phyloP scores from a whole-genome alignment of 495 filamentous ascomycete genomes.

The Pseudoneurospora amorphoporcata region DNA sequence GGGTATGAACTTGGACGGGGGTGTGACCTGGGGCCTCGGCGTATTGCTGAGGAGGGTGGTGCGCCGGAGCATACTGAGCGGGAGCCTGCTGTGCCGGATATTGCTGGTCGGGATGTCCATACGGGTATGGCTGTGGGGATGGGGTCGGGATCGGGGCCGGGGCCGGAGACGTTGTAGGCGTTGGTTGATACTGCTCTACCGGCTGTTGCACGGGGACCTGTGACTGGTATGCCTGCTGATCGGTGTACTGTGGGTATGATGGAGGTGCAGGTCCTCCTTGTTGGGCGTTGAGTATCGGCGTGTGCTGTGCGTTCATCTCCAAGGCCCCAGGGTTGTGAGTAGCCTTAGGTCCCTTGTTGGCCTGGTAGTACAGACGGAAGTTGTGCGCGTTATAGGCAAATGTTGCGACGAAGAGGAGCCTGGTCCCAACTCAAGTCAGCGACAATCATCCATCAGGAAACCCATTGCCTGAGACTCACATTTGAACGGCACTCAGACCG shows the following conservation, averaged over 20 bases:
- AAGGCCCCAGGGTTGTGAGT: constrained; percentile 16
- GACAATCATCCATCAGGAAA: not conserved
- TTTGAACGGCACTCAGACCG: constrained; percentile 31
- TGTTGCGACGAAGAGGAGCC: constrained; percentile 35
- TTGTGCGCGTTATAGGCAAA: constrained; percentile 33
- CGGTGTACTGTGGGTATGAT: constrained; percentile 16
- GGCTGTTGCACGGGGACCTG: constrained; percentile 1
- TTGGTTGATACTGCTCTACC: constrained; percentile 7
- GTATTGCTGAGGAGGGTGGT: constrained; percentile 4
- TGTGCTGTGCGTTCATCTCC: constrained; percentile 27
- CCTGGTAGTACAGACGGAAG: constrained; percentile 29
- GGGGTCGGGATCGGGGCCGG: not conserved
- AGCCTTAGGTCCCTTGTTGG: constrained; percentile 9
- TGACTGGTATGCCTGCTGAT: constrained; percentile 6
- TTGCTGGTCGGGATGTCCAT: constrained; percentile 1
- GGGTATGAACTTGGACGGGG: not conserved
- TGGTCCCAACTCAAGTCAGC: not conserved
- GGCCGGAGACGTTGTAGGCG: constrained; percentile 3
- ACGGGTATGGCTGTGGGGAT: constrained; percentile 6
- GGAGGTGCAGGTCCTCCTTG: constrained; percentile 7
- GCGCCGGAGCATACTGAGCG: not conserved
- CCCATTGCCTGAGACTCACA: constrained; percentile 13
- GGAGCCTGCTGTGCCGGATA: constrained; percentile 8
- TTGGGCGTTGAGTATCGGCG: constrained; percentile 19
- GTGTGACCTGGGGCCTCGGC: not conserved